phyloP scores from a whole-genome alignment of 2,329 filamentous ascomycete species.

The Sclerotinia glacialis region DNA sequence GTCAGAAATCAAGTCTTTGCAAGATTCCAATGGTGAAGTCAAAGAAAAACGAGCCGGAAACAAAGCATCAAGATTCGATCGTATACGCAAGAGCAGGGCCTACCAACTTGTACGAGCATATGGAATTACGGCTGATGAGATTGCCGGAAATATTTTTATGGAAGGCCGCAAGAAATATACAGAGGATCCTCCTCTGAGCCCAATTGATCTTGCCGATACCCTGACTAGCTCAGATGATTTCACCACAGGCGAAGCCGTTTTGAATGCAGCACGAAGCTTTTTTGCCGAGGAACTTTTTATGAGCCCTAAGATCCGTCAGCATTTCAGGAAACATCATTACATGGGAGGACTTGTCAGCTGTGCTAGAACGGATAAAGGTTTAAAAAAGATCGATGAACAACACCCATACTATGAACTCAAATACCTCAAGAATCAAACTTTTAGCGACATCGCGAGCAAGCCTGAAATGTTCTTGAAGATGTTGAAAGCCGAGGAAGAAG shows the following conservation, averaged over 20 bases:
- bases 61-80: constrained; percentile 76
- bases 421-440: constrained; percentile 86
- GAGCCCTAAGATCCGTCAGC: constrained; percentile 85
- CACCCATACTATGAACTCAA: constrained; percentile 98
- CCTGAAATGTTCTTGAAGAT: constrained; percentile 94
- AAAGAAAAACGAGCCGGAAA: constrained; percentile 74
- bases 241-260: constrained; percentile 69
- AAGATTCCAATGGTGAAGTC: constrained; percentile 58
- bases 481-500: constrained; percentile 95
- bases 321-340: constrained; percentile 81
- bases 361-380: constrained; percentile 86
- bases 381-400: constrained; percentile 89
- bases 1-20: constrained; percentile 76
- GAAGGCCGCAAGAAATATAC: constrained; percentile 76
- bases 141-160: constrained; percentile 81
- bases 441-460: constrained; percentile 73
- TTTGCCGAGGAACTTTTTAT: constrained; percentile 87
- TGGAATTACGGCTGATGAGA: constrained; percentile 82
- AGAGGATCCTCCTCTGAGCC: constrained; percentile 77
- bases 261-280: constrained; percentile 78
- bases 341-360: constrained; percentile 81
- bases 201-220: constrained; percentile 82
- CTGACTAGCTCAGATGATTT: constrained; percentile 71
- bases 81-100: constrained; percentile 74
- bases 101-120: constrained; percentile 84